Conservation (phyloP, 2,329 filamentous ascomycete genomes). For the Ophiostoma sp. region DNA sequence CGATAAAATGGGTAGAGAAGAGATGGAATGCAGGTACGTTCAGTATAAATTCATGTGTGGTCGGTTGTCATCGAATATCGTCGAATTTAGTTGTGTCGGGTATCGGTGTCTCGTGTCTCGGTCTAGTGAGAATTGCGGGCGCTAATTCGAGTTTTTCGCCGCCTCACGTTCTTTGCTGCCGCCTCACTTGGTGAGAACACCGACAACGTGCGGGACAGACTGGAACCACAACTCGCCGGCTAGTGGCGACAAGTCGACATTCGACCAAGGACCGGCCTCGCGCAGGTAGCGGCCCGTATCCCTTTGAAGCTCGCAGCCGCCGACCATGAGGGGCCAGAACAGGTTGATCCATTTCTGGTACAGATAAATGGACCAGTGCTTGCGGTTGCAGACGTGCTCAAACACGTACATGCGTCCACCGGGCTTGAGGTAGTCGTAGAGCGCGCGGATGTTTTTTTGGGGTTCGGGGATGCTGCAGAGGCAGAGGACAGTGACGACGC, state of each 20-base stretch:
- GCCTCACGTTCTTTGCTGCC: background rate
- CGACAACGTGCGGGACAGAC: conserved; percentile 51
- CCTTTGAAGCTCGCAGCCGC: conserved; percentile 54
- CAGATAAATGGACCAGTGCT: conserved; percentile 42
- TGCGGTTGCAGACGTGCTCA: conserved; percentile 56
- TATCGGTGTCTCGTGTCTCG: no score
- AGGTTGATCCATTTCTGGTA: conserved; percentile 57
- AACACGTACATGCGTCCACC: conserved; percentile 64
- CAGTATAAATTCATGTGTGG: background rate
- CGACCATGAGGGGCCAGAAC: conserved; percentile 53
- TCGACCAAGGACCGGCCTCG: conserved; percentile 52
- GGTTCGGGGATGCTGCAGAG: conserved; percentile 65
- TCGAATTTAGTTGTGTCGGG: background rate
- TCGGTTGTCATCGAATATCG: background rate
- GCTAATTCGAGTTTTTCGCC: background rate
- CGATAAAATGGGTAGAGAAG: no score
- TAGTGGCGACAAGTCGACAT: conserved; percentile 49
- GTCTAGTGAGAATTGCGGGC: background rate
- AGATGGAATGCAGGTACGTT: background rate
- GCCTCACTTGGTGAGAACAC: conserved; percentile 53
- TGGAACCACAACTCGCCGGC: conserved; percentile 45
- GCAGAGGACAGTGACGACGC: conserved; percentile 61
- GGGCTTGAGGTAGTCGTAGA: conserved; percentile 60
- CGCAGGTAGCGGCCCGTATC: conserved; percentile 50
- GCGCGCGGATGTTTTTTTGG: conserved; percentile 52